Base-by-base conservation (phyloP, 176 grass and related monocot species). In the Paspalum notatum region DNA sequence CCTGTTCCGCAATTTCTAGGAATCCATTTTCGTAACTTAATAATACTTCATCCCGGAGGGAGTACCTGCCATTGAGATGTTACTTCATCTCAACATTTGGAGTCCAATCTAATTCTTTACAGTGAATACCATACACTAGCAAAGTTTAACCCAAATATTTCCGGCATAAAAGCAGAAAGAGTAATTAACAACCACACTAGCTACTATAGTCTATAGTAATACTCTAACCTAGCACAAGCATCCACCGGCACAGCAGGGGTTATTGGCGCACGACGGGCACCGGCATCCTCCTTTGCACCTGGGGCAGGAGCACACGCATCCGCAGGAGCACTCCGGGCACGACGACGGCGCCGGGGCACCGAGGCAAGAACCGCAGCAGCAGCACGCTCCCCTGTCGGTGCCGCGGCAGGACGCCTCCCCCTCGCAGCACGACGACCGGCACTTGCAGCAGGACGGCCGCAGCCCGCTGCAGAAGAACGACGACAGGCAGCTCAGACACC, bases 271-370 rank as follows among this genome's bases (percentile, higher is more conserved):
- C 66, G 80, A 76, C 47, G 85, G 64, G 67, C 88, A 95, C 62
- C 74, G 78, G 57, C 92, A 87, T 38, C 78, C 83, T 13, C 83
- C 86, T 27, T 47, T 78, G 55, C 88, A 86, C 49, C 68, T 91
- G 9, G 85, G 77, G 66, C 96, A 95, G 1, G 96, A 95, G 84
- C 92, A 99, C 50, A 80, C 86, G 86, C 92, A 99, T 18, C 92
- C 92, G 79, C 92, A 99, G 0, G 96, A 99, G 39, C 90, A 93
- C 68, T 89, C 92, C 1, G 92, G 92, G 43, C 90, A 95, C 55
- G 90, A 72, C 41, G 85, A 75, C 43, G 62, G 17, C 46, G 76
- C 68, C 49, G 81, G 66, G 49, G 66, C 53, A 25, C 40, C 43
- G 68, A 75, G 27, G 48, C 83, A 75, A 43, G 80, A 72, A 26